phyloP scores from a whole-genome alignment of 208 protist species.

The Zelonia costaricensis region DNA sequence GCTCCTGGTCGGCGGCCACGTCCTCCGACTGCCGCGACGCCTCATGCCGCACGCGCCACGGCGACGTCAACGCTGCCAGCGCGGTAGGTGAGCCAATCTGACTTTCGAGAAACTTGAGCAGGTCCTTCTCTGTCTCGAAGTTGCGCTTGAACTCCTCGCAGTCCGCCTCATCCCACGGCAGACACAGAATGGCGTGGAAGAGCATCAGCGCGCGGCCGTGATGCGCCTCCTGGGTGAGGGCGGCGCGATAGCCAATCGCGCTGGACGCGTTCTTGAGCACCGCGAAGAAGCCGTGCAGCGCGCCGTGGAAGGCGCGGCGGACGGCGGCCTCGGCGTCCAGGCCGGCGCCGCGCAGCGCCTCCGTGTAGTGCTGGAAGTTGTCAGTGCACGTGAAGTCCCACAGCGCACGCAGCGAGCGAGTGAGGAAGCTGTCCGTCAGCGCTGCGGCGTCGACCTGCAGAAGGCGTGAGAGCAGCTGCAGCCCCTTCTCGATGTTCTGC shows the following conservation, averaged over 20 bases:
- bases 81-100: conserved; percentile 62
- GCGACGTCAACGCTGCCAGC: conserved; percentile 44
- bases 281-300: conserved; percentile 39
- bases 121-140: conserved; percentile 39
- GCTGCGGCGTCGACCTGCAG: conserved; percentile 22
- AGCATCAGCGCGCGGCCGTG: conserved; percentile 56
- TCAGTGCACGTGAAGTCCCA: conserved; percentile 49
- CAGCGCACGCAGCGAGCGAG: conserved; percentile 46
- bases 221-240: conserved; percentile 44
- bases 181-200: conserved; percentile 75
- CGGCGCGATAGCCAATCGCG: conserved; percentile 31
- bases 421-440: conserved; percentile 24
- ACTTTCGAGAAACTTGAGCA: conserved; percentile 58
- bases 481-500: conserved; percentile 55
- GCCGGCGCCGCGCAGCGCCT: conserved; percentile 70
- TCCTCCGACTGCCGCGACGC: conserved; percentile 8
- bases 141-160: conserved; percentile 65
- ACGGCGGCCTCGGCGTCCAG: conserved; percentile 64
- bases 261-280: conserved; percentile 26
- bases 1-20: conserved; percentile 31
- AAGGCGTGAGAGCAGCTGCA: conserved; percentile 47
- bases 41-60: conserved; percentile 44
- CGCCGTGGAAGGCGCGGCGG: conserved; percentile 66
- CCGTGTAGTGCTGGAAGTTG: conserved; percentile 59
- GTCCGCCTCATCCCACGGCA: conserved; percentile 82